Evolutionary conservation across 495 filamentous ascomycete genomes (phyloP).

Genomic region (Letharia columbiana): DNA sequence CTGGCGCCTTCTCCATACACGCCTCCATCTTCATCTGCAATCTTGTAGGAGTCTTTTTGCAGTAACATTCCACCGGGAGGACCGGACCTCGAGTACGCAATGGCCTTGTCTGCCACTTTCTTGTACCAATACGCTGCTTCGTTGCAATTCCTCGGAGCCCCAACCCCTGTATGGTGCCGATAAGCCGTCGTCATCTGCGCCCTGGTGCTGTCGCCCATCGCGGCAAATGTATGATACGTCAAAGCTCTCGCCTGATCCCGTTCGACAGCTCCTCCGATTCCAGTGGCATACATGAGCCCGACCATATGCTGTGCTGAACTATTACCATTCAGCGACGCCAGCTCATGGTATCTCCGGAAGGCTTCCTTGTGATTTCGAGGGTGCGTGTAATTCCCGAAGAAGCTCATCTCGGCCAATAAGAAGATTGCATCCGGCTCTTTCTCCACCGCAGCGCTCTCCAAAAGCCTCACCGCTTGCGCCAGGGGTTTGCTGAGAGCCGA

Average conservation of each 20-base stretch:
- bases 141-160: constrained; percentile 76
- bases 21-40: constrained; percentile 84
- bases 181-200: constrained; percentile 94
- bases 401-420: constrained; percentile 88
- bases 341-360: constrained; percentile 69
- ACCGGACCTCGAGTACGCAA: constrained; percentile 73
- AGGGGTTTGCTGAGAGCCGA: constrained; percentile 28
- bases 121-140: constrained; percentile 83
- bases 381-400: constrained; percentile 89
- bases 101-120: constrained; percentile 85
- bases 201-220: constrained; percentile 68
- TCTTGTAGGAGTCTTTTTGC: constrained; percentile 58
- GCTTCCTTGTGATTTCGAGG: constrained; percentile 75
- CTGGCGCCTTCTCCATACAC: constrained; percentile 94
- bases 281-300: constrained; percentile 93
- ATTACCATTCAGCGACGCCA: constrained; percentile 75
- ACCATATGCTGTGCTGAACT: constrained; percentile 90
- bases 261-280: constrained; percentile 72
- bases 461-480: constrained; percentile 54
- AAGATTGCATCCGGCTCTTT: constrained; percentile 79
- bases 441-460: constrained; percentile 67
- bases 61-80: constrained; percentile 83
- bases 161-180: constrained; percentile 78
- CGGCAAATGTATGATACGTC: constrained; percentile 91
- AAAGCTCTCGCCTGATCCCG: constrained; percentile 87